These are phyloP conservation scores for Leptoxyphium fumago DNA, from an alignment of 2,329 filamentous ascomycete species.

Conservation along the genomic window DNA sequence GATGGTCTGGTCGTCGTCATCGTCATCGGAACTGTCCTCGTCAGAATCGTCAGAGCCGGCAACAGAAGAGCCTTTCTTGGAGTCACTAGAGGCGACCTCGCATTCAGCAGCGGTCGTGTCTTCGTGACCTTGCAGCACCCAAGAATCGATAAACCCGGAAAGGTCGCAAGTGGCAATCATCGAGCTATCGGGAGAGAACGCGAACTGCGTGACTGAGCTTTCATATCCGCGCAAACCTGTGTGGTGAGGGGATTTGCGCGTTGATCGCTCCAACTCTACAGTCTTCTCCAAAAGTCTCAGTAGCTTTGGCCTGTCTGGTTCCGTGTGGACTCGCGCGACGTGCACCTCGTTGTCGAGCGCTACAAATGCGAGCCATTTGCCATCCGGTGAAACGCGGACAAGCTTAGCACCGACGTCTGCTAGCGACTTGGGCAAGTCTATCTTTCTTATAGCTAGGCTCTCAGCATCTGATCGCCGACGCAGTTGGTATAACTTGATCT, in stretches of 20 bases:
- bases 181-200: constrained; percentile 68
- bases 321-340: constrained; percentile 32
- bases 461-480: constrained; percentile 10
- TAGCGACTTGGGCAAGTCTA: constrained; percentile 47
- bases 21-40: constrained; percentile 28
- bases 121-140: constrained; percentile 51
- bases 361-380: constrained; percentile 50
- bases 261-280: constrained; percentile 24
- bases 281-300: constrained; percentile 23
- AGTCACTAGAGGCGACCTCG: constrained; percentile 16
- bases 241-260: constrained; percentile 14
- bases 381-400: constrained; percentile 55
- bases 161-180: constrained; percentile 69
- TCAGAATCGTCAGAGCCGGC: constrained; percentile 18
- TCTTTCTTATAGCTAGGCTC: constrained; percentile 52
- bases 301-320: constrained; percentile 24
- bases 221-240: constrained; percentile 53
- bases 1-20: constrained; percentile 32
- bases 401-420: constrained; percentile 50
- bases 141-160: constrained; percentile 75
- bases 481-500: constrained; percentile 19
- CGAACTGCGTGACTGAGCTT: constrained; percentile 54
- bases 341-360: constrained; percentile 30
- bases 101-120: constrained; percentile 31
- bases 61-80: constrained; percentile 14